Percentiles rank a stretch among this genome's conserved stretches.
Conservation (phyloP, 805 yeast species). For the Clavispora phyllophila region DNA sequence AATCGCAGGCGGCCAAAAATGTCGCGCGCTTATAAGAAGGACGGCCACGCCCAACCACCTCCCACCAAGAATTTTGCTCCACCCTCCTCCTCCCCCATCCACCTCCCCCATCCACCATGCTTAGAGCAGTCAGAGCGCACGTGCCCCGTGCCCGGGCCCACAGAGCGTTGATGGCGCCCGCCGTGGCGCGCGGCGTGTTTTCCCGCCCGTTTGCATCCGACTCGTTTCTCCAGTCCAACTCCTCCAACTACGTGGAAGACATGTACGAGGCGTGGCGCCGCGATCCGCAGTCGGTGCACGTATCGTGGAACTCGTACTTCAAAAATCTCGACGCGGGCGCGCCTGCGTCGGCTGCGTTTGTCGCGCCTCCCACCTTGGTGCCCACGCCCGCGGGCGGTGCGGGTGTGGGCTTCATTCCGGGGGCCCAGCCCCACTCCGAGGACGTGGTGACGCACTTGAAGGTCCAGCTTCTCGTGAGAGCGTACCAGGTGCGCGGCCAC, state of each 20-base stretch:
- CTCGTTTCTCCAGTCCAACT: conserved; percentile 74
- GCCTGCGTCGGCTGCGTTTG: conserved; percentile 69
- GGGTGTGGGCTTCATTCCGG: conserved; percentile 48
- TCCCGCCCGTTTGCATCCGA: conserved; percentile 46
- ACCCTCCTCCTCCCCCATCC: conserved; percentile 1
- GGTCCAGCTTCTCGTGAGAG: conserved; percentile 94
- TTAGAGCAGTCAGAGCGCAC: conserved; percentile 39
- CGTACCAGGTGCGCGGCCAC: conserved; percentile 98
- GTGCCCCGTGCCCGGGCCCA: conserved; percentile 31
- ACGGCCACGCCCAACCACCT: background rate
- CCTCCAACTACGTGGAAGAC: conserved; percentile 92
- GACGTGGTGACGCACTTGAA: conserved; percentile 85
- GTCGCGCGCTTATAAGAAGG: conserved; percentile 4
- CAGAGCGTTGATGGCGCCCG: conserved; percentile 21
- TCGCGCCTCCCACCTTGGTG: conserved; percentile 87
- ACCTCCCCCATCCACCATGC: conserved; percentile 23
- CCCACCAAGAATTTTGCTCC: background rate
- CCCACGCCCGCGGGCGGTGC: conserved; percentile 81
- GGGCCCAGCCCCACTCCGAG: conserved; percentile 44
- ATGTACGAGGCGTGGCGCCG: conserved; percentile 93
- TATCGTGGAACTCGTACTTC: conserved; percentile 96
- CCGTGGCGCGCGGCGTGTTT: conserved; percentile 2
- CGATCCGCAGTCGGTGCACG: conserved; percentile 89
- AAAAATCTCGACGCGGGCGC: conserved; percentile 74
- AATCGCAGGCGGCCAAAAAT: conserved; percentile 10